phyloP scores from a whole-genome alignment of 345 rosid genomes.

The Boechera stricta region DNA sequence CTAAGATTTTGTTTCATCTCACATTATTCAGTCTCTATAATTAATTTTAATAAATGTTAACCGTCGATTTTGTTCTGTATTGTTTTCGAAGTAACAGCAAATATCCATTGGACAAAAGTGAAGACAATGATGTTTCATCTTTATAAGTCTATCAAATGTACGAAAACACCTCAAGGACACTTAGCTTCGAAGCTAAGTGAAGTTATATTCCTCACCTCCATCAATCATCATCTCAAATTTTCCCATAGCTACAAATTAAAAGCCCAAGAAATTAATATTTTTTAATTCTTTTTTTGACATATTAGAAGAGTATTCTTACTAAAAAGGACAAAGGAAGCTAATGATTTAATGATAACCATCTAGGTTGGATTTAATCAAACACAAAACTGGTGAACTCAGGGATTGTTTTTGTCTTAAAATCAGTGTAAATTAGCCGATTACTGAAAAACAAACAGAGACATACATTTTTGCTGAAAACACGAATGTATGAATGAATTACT shows the following conservation, averaged over 20 bases:
- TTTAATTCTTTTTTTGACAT: neutral
- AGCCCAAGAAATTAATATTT: neutral
- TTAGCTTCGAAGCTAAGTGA: slow-evolving; percentile 74
- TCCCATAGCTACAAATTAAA: neutral
- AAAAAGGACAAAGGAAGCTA: neutral
- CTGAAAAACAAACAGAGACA: slow-evolving; percentile 18
- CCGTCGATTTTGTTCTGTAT: neutral
- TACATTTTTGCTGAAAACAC: slow-evolving; percentile 16
- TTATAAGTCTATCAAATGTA: slow-evolving; percentile 30
- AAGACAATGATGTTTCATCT: slow-evolving; percentile 60
- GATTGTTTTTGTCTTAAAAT: neutral
- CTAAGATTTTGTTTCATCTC: neutral
- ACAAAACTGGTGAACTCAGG: neutral
- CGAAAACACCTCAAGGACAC: slow-evolving; percentile 40
- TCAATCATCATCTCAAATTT: slow-evolving; percentile 34
- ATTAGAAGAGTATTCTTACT: neutral
- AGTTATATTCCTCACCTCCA: slow-evolving; percentile 33
- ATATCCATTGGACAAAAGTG: slow-evolving; percentile 26
- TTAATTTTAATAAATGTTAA: neutral
- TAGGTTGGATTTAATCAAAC: slow-evolving; percentile 2
- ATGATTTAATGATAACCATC: slow-evolving; percentile 11
- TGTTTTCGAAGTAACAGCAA: slow-evolving; percentile 35
- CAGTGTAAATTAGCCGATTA: neutral
- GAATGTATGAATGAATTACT: slow-evolving; percentile 7
- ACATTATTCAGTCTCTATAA: slow-evolving; percentile 1